phyloP scores from a whole-genome alignment of 257 asterid species.

The Salvia splendens region DNA sequence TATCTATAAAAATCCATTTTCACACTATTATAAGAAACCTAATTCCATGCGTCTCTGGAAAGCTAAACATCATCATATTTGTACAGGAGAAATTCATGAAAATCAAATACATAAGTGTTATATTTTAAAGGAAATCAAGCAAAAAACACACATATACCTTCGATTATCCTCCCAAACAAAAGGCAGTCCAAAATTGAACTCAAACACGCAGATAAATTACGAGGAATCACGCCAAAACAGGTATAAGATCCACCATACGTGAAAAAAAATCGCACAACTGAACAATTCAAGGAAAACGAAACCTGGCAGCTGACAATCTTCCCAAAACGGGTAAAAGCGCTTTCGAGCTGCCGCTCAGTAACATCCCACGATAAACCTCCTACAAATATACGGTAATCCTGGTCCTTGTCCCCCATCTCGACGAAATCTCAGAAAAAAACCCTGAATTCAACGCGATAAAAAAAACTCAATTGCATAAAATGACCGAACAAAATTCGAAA shows the following conservation, averaged over 20 bases:
- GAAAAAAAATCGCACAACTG: background rate
- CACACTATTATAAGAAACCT: background rate
- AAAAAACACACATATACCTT: background rate
- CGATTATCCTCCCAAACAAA: background rate
- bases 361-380: slow-evolving; percentile 92
- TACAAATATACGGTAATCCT: slow-evolving; percentile 79
- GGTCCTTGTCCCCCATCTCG: slow-evolving; percentile 71
- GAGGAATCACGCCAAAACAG: background rate
- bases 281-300: slow-evolving; percentile 21
- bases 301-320: slow-evolving; percentile 92
- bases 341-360: slow-evolving; percentile 90
- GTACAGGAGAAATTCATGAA: no score
- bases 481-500: background rate
- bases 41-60: background rate
- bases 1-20: background rate
- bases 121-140: background rate
- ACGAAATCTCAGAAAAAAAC: slow-evolving; percentile 7
- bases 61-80: background rate
- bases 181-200: background rate
- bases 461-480: slow-evolving; percentile 13
- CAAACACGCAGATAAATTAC: background rate
- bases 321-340: slow-evolving; percentile 79
- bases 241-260: background rate
- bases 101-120: background rate
- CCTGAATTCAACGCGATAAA: slow-evolving; percentile 28